A percentile compares a stretch with the other conserved stretches of the same genome.
Conservation (phyloP, 805 yeast genomes). For the Monosporozyma servazzii region DNA sequence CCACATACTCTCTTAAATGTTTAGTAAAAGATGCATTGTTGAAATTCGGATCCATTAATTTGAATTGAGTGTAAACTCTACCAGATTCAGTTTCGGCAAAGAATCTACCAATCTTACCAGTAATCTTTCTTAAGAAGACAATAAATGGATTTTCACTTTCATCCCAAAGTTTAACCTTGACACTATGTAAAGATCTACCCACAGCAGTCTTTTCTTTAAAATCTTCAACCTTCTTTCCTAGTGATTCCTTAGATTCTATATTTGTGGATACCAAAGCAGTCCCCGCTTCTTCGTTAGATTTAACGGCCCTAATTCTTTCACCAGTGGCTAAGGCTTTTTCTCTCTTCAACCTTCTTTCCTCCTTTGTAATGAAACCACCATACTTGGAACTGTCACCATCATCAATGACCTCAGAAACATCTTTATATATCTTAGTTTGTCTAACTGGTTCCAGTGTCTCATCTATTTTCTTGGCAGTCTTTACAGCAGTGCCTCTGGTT, state of each 20-base stretch:
- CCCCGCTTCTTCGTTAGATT: slow-evolving; percentile 76
- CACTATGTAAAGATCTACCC: slow-evolving; percentile 52
- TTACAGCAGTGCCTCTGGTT: slow-evolving; percentile 76
- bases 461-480: slow-evolving; percentile 78
- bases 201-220: slow-evolving; percentile 58
- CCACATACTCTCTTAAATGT: slow-evolving; percentile 81
- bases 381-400: slow-evolving; percentile 84
- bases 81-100: slow-evolving; percentile 96
- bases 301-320: slow-evolving; percentile 54
- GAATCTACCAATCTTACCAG: slow-evolving; percentile 75
- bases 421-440: slow-evolving; percentile 80
- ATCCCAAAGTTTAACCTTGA: slow-evolving; percentile 68
- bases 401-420: slow-evolving; percentile 77
- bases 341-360: slow-evolving; percentile 66
- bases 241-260: slow-evolving; percentile 58
- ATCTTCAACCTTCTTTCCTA: slow-evolving; percentile 56
- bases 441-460: slow-evolving; percentile 87
- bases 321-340: slow-evolving; percentile 53
- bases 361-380: slow-evolving; percentile 87
- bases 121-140: slow-evolving; percentile 65
- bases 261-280: slow-evolving; percentile 74
- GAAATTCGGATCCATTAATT: slow-evolving; percentile 83
- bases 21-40: slow-evolving; percentile 66
- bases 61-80: slow-evolving; percentile 77
- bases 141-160: slow-evolving; percentile 91